phyloP scores from a whole-genome alignment of 208 protist species.

The Leishmania arabica region DNA sequence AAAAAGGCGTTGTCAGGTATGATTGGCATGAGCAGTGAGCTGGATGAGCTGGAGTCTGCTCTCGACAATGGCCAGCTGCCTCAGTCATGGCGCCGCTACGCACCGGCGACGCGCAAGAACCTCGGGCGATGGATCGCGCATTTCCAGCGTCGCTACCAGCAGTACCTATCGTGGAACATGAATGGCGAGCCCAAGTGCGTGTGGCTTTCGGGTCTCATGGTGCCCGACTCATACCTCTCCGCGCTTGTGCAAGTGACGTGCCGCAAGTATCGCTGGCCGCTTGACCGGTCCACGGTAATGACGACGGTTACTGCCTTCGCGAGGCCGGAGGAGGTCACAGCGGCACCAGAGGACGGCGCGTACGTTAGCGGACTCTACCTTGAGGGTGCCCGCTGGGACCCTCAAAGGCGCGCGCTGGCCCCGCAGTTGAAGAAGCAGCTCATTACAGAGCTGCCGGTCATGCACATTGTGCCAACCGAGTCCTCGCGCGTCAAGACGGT shows the following conservation, averaged over 20 bases:
- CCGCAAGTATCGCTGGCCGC: slow-evolving; percentile 97
- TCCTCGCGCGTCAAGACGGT: slow-evolving; percentile 93
- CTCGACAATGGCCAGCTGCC: slow-evolving; percentile 97
- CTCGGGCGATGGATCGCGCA: slow-evolving; percentile 97
- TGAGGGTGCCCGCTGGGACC: slow-evolving; percentile 98
- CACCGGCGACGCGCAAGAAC: slow-evolving; percentile 96
- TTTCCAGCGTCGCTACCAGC: slow-evolving; percentile 92
- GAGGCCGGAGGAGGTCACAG: slow-evolving; percentile 70
- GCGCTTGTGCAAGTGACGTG: slow-evolving; percentile 98
- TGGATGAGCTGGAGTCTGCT: slow-evolving; percentile 94
- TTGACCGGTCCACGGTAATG: slow-evolving; percentile 97
- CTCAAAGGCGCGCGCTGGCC: slow-evolving; percentile 69
- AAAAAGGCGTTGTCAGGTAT: slow-evolving; percentile 96
- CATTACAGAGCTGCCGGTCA: slow-evolving; percentile 96
- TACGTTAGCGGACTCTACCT: slow-evolving; percentile 97
- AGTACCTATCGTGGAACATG: slow-evolving; percentile 96
- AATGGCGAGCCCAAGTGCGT: slow-evolving; percentile 97
- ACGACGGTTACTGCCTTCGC: slow-evolving; percentile 93
- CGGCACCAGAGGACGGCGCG: slow-evolving; percentile 93
- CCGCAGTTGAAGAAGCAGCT: slow-evolving; percentile 96
- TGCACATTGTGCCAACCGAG: slow-evolving; percentile 98
- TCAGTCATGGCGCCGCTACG: slow-evolving; percentile 89
- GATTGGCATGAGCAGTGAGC: slow-evolving; percentile 97
- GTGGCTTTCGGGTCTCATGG: slow-evolving; percentile 99
- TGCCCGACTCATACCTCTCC: slow-evolving; percentile 98